These are phyloP conservation scores for Mortierella sp. DNA, from an alignment of 371 early-diverging fungal species.

Conservation along the genomic window DNA sequence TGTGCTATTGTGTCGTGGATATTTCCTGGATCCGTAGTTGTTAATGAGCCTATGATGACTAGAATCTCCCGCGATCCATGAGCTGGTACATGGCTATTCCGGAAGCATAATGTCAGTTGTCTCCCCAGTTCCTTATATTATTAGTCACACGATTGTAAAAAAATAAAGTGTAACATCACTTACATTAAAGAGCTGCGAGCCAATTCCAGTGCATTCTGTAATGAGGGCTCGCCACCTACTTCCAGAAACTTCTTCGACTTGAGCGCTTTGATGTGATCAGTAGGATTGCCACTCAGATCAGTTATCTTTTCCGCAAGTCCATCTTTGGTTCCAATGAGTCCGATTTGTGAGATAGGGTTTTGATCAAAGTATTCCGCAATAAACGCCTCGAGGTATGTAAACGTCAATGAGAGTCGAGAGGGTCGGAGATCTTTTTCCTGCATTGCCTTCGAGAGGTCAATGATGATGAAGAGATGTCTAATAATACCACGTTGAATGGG, in stretches of 20 bases:
- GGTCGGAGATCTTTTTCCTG: slow-evolving; percentile 88
- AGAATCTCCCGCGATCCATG: slow-evolving; percentile 94
- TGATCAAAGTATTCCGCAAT: slow-evolving; percentile 93
- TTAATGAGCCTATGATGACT: slow-evolving; percentile 86
- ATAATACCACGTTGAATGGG: slow-evolving; percentile 94
- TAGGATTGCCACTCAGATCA: slow-evolving; percentile 83
- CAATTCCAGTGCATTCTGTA: slow-evolving; percentile 93
- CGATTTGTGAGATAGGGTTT: slow-evolving; percentile 94
- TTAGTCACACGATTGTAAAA: no score
- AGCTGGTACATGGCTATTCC: slow-evolving; percentile 83
- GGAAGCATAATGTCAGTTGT: not conserved
- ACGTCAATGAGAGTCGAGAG: slow-evolving; percentile 79
- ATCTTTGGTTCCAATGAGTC: slow-evolving; percentile 89
- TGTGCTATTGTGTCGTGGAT: slow-evolving; percentile 85
- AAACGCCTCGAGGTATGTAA: slow-evolving; percentile 79
- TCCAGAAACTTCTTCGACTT: slow-evolving; percentile 77
- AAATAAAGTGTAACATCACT: slow-evolving; percentile 1
- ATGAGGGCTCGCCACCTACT: slow-evolving; percentile 88
- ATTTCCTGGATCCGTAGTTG: slow-evolving; percentile 94
- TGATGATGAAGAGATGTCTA: slow-evolving; percentile 84
- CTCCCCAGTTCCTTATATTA: not conserved
- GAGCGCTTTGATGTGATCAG: slow-evolving; percentile 79
- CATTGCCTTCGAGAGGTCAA: slow-evolving; percentile 91
- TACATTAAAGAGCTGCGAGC: slow-evolving; percentile 76
- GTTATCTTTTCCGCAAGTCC: slow-evolving; percentile 90